Evolutionary conservation across 2,329 filamentous ascomycete genomes (phyloP).

Genomic region (Didymella pomorum): DNA sequence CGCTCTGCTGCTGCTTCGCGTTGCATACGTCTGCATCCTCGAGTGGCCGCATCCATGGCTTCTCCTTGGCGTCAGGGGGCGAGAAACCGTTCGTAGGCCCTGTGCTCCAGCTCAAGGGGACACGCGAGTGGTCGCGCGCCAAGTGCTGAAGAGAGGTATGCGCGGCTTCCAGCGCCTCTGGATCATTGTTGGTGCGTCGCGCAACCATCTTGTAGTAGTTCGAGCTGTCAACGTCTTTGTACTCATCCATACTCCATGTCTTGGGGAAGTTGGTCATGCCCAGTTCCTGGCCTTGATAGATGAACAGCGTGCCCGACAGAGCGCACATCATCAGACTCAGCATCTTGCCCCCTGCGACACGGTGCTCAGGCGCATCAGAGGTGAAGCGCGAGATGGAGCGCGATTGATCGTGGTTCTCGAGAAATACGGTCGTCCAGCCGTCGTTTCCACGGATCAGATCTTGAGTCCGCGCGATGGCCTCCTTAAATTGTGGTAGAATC

Average conservation of each 20-base stretch:
- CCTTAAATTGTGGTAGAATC: constrained; percentile 43
- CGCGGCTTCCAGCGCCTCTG: constrained; percentile 55
- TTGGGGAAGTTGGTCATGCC: constrained; percentile 60
- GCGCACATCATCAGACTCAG: constrained; percentile 58
- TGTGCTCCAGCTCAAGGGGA: constrained; percentile 72
- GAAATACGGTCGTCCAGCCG: constrained; percentile 60
- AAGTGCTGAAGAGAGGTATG: constrained; percentile 65
- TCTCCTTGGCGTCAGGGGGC: constrained; percentile 54
- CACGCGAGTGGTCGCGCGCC: constrained; percentile 71
- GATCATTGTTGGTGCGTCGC: constrained; percentile 36
- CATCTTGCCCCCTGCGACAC: constrained; percentile 58
- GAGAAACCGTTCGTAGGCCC: constrained; percentile 67
- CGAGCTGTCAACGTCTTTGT: constrained; percentile 62
- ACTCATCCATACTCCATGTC: constrained; percentile 56
- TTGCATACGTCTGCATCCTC: constrained; percentile 65
- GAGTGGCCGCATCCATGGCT: constrained; percentile 69
- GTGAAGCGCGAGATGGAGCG: constrained; percentile 59
- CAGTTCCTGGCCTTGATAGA: constrained; percentile 62
- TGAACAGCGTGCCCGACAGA: constrained; percentile 59
- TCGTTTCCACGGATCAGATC: constrained; percentile 42
- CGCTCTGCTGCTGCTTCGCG: constrained; percentile 60
- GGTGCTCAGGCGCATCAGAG: constrained; percentile 57
- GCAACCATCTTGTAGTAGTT: constrained; percentile 59
- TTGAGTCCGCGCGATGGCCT: constrained; percentile 44
- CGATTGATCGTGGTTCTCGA: constrained; percentile 64